Percentiles rank a stretch among this genome's conserved stretches.
Evolutionary conservation across 2,329 filamentous ascomycete species (phyloP).

Genomic region (Parascedosporium putredinis): DNA sequence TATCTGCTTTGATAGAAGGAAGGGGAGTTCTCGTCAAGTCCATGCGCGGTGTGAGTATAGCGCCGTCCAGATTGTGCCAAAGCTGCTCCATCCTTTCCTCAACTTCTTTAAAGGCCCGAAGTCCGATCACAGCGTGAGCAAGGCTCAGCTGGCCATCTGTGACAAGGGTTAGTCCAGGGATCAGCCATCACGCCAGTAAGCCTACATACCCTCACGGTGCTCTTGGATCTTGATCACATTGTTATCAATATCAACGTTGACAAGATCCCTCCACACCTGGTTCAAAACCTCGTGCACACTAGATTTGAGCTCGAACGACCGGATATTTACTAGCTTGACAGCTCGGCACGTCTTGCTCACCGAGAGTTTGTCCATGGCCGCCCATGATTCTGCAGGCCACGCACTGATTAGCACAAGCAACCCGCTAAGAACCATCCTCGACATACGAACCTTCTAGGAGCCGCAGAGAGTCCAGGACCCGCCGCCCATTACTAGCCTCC

Average conservation of each 20-base stretch:
- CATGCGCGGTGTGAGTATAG: conserved; percentile 51
- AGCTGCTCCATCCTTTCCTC: conserved; percentile 49
- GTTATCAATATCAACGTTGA: conserved; percentile 49
- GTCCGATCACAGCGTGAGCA: conserved; percentile 41
- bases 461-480: conserved; percentile 45
- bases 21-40: conserved; percentile 23
- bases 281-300: conserved; percentile 57
- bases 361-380: conserved; percentile 47
- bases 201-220: not conserved
- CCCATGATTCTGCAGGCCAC: conserved; percentile 38
- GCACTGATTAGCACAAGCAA: fast-evolving
- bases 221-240: conserved; percentile 31
- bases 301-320: conserved; percentile 55
- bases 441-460: conserved; percentile 41
- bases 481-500: conserved; percentile 38
- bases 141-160: conserved; percentile 42
- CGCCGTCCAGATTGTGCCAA: conserved; percentile 52
- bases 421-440: not conserved
- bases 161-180: not conserved
- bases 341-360: conserved; percentile 51
- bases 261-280: conserved; percentile 58
- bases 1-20: conserved; percentile 29
- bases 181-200: no score
- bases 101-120: conserved; percentile 50
- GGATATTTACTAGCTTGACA: conserved; percentile 53